Percentiles rank a stretch among this genome's conserved stretches.
Conservation (phyloP, 2,329 filamentous ascomycete genomes). For the Tolypocladium tundrense region DNA sequence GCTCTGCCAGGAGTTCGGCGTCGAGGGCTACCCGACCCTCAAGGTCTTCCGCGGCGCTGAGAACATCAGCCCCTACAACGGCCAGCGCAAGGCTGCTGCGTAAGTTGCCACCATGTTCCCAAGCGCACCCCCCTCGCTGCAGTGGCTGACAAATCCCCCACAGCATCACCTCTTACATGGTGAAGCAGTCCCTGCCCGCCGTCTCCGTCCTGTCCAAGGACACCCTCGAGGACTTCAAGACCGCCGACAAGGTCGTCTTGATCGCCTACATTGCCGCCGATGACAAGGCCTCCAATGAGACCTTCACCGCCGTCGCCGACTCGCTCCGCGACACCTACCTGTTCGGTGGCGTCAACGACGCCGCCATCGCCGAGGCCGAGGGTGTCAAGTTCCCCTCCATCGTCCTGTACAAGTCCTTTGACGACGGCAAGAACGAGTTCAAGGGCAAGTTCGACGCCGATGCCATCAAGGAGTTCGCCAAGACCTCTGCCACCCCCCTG, state of each 20-base stretch:
- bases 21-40: constrained; percentile 96
- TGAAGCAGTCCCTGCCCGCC: constrained; percentile 91
- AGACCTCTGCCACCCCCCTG: constrained; percentile 75
- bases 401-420: constrained; percentile 95
- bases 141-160: constrained; percentile 10
- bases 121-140: neutral
- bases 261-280: constrained; percentile 76
- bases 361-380: constrained; percentile 76
- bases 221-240: constrained; percentile 92
- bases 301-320: constrained; percentile 64
- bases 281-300: constrained; percentile 79
- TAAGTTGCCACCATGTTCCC: constrained; percentile 27
- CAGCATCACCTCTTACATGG: constrained; percentile 78
- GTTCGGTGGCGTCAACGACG: constrained; percentile 81
- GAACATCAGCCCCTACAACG: constrained; percentile 71
- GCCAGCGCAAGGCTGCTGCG: constrained; percentile 78
- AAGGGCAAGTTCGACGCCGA: constrained; percentile 69
- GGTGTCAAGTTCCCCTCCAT: constrained; percentile 78
- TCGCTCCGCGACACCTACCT: constrained; percentile 81
- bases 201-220: constrained; percentile 76
- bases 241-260: constrained; percentile 89
- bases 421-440: constrained; percentile 87
- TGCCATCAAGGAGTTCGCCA: constrained; percentile 72
- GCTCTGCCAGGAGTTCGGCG: constrained; percentile 79
- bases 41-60: constrained; percentile 96